Conservation (phyloP, 2,329 filamentous ascomycete species). For the Alternaria viburni region DNA sequence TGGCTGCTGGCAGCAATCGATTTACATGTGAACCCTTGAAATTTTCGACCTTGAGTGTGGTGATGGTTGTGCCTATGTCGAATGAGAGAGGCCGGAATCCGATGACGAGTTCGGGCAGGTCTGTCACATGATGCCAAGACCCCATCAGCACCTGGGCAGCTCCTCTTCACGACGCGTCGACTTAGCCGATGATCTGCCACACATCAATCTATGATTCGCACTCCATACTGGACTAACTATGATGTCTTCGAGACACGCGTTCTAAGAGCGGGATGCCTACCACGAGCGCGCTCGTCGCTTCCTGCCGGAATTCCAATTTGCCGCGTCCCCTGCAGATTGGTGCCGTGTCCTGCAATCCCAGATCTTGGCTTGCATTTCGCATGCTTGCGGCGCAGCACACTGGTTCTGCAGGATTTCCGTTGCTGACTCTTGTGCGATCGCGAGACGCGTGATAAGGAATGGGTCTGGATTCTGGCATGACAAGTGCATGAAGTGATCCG, state of each 20-base stretch:
- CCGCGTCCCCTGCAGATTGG: background rate
- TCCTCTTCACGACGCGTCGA: background rate
- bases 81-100: background rate
- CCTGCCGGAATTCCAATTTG: background rate
- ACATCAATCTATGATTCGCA: background rate
- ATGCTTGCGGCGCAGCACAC: background rate
- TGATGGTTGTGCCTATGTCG: background rate
- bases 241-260: background rate
- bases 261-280: background rate
- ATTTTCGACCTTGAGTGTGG: background rate
- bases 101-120: background rate
- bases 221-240: background rate
- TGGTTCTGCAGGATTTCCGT: too few relatives aligned
- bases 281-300: background rate
- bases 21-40: too few relatives aligned
- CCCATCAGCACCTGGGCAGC: background rate
- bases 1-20: background rate
- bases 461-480: background rate
- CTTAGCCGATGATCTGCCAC: background rate
- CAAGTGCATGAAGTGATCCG: rapidly evolving
- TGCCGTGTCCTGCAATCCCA: background rate
- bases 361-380: background rate
- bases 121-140: background rate
- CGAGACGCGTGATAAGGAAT: background rate
- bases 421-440: background rate